A percentile compares a stretch with the other conserved stretches of the same genome.
phyloP scores from a whole-genome alignment of 257 asterid genomes.

The Coffea canephora region DNA sequence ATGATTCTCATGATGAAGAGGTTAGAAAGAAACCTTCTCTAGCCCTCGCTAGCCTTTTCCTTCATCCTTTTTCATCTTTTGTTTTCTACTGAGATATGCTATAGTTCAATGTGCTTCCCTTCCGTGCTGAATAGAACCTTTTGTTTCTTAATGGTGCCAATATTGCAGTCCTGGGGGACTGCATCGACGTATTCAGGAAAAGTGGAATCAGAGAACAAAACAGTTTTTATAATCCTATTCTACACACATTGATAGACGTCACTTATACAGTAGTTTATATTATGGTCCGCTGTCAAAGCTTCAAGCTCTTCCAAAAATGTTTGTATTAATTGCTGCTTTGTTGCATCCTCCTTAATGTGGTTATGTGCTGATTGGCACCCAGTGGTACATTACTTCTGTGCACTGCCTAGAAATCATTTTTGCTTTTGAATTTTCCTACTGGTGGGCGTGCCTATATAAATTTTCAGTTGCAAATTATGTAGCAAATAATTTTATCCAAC shows the following conservation, averaged over 20 bases:
- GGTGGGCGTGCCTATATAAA: neutral
- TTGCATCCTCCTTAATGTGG: neutral
- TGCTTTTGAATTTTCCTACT: neutral
- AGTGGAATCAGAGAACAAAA: neutral
- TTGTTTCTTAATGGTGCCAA: neutral
- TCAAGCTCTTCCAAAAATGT: neutral
- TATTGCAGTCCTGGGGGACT: neutral
- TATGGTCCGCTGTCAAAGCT: neutral
- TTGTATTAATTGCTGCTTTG: neutral
- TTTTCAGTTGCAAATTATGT: neutral
- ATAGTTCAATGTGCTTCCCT: neutral
- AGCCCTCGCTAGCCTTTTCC: neutral
- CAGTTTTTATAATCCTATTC: neutral
- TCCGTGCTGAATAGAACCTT: neutral
- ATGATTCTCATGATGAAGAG: conserved; percentile 79
- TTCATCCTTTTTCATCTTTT: neutral
- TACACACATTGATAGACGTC: neutral
- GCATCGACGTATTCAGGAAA: neutral
- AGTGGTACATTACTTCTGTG: neutral
- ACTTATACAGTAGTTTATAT: neutral
- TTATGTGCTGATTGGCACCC: neutral
- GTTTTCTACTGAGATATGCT: neutral
- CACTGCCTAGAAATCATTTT: neutral
- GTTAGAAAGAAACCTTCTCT: conserved; percentile 34
- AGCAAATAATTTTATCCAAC: neutral